These are phyloP conservation scores for Arthrobotrys iridis DNA, from an alignment of 2,329 filamentous ascomycete genomes.

Conservation along the genomic window DNA sequence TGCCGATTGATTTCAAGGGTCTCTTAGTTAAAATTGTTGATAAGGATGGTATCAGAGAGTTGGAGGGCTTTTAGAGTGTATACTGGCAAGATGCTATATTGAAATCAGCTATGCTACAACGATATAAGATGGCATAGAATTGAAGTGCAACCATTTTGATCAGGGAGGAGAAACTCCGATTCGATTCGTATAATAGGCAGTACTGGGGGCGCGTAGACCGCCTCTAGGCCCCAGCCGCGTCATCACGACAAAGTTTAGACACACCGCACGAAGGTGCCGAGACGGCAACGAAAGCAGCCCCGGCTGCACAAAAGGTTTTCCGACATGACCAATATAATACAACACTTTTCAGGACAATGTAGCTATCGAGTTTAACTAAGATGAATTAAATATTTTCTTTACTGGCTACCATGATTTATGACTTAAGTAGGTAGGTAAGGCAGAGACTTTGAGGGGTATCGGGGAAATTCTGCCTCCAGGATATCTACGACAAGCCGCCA, in stretches of 20 bases:
- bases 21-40: conserved; percentile 93
- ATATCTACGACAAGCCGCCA: conserved; percentile 21
- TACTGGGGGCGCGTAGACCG: too few relatives aligned
- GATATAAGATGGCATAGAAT: conserved; percentile 24
- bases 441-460: background rate
- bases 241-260: too few relatives aligned
- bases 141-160: conserved; percentile 5
- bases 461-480: background rate
- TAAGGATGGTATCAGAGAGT: conserved; percentile 87
- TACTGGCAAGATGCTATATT: background rate
- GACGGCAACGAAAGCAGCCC: background rate
- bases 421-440: conserved; percentile 11
- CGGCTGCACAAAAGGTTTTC: background rate
- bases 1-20: conserved; percentile 99
- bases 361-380: background rate
- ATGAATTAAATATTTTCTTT: background rate
- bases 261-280: too few relatives aligned
- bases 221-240: too few relatives aligned
- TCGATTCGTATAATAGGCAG: too few relatives aligned
- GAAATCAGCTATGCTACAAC: conserved; percentile 14
- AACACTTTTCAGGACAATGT: background rate
- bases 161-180: background rate
- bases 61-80: conserved; percentile 61
- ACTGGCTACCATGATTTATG: background rate
- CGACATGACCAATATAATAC: background rate